Evolutionary conservation across 2,329 filamentous ascomycete genomes (phyloP).

Genomic region (Ophiostoma populinum): DNA sequence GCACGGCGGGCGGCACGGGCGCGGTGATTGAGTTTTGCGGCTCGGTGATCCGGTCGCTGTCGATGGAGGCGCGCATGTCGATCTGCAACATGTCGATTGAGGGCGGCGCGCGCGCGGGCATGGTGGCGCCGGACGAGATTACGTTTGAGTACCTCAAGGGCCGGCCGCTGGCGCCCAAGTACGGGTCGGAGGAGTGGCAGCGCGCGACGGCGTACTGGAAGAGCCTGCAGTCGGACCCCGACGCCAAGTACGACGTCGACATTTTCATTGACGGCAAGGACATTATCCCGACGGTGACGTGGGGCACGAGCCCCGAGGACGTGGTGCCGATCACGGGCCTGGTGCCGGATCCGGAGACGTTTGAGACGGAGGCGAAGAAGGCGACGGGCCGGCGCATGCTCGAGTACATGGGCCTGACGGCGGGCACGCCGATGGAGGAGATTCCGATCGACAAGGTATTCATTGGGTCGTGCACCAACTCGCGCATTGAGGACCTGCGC

Average conservation of each 20-base stretch:
- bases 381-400: constrained; percentile 62
- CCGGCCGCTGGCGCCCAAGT: constrained; percentile 71
- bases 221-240: constrained; percentile 68
- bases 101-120: constrained; percentile 82
- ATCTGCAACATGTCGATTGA: constrained; percentile 99
- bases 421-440: constrained; percentile 85
- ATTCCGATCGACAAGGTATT: constrained; percentile 89
- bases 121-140: constrained; percentile 87
- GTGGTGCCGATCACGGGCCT: constrained; percentile 82
- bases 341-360: constrained; percentile 84
- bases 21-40: constrained; percentile 96
- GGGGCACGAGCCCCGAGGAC: constrained; percentile 94
- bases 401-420: constrained; percentile 86
- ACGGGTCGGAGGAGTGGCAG: constrained; percentile 75
- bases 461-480: constrained; percentile 95
- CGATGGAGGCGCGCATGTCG: constrained; percentile 96
- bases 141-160: constrained; percentile 94
- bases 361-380: constrained; percentile 65
- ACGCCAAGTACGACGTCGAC: constrained; percentile 76
- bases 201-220: constrained; percentile 80
- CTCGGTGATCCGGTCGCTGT: constrained; percentile 73
- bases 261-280: constrained; percentile 85
- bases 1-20: constrained; percentile 86
- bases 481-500: constrained; percentile 86
- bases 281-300: constrained; percentile 82